Conservation (phyloP, 2,329 filamentous ascomycete species). For the Colletotrichum sp. region DNA sequence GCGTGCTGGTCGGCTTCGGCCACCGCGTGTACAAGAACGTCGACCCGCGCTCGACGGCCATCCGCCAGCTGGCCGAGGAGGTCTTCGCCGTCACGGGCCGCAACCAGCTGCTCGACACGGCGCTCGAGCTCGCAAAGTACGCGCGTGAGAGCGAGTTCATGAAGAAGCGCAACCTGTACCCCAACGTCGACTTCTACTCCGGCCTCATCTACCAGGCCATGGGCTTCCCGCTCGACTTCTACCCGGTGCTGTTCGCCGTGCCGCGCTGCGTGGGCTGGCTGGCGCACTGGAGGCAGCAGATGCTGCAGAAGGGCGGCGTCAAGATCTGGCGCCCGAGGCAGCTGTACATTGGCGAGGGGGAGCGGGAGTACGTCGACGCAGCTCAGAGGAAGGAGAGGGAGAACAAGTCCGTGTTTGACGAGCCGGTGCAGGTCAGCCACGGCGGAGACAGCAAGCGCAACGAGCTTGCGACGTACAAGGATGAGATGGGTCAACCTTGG, state of each 20-base stretch:
- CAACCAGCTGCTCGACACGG: conserved; percentile 56
- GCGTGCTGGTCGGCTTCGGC: conserved; percentile 59
- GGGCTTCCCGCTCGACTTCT: conserved; percentile 58
- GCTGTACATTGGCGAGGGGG: conserved; percentile 49
- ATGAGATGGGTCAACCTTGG: conserved; percentile 35
- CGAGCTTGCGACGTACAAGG: conserved; percentile 41
- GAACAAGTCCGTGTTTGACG: conserved; percentile 35
- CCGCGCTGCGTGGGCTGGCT: conserved; percentile 56
- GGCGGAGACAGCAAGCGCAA: conserved; percentile 48
- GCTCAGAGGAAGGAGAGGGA: conserved; percentile 35
- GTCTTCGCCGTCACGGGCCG: conserved; percentile 55
- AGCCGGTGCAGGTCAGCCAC: conserved; percentile 39
- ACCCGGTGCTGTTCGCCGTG: conserved; percentile 56
- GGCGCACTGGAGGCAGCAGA: conserved; percentile 57
- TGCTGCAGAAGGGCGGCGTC: conserved; percentile 48
- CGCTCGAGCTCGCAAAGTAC: conserved; percentile 48
- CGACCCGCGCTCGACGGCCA: conserved; percentile 56
- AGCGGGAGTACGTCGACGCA: conserved; percentile 48
- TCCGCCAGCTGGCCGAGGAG: conserved; percentile 52
- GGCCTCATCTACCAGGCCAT: conserved; percentile 58
- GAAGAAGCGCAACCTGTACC: conserved; percentile 52
- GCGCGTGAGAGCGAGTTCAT: conserved; percentile 52
- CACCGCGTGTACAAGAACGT: conserved; percentile 60
- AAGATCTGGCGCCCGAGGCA: conserved; percentile 58
- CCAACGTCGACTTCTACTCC: conserved; percentile 58